Conservation (phyloP, 768 basidiomycete genomes). For the Suillus americanus region DNA sequence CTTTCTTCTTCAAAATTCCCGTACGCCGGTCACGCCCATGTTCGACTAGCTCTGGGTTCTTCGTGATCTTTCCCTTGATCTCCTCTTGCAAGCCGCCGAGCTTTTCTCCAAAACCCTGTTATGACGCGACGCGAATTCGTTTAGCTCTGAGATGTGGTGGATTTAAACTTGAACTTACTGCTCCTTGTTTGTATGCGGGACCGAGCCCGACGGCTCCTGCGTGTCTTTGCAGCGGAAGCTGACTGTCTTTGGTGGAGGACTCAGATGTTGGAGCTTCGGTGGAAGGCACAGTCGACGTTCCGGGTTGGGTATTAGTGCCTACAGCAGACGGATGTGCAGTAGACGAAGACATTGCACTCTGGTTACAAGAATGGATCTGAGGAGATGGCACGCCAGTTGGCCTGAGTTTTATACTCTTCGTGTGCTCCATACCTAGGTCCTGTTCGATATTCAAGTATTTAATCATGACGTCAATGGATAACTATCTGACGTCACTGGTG, state of each 20-base stretch:
- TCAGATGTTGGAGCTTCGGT: neutral
- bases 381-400: neutral
- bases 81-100: constrained; percentile 38
- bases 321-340: constrained; percentile 20
- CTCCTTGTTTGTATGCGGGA: constrained; percentile 31
- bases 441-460: too few species aligned
- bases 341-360: constrained; percentile 14
- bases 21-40: constrained; percentile 39
- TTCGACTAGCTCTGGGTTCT: constrained; percentile 36
- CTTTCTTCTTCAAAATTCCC: constrained; percentile 39
- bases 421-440: too few species aligned
- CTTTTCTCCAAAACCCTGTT: constrained; percentile 34
- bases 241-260: constrained; percentile 13
- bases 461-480: neutral
- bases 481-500: neutral
- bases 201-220: constrained; percentile 44
- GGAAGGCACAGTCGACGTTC: neutral
- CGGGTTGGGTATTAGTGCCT: constrained; percentile 13
- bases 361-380: too few species aligned
- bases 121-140: neutral
- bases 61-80: constrained; percentile 38
- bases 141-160: neutral
- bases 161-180: constrained; percentile 26
- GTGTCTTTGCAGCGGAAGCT: constrained; percentile 39
- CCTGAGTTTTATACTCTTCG: neutral